Evolutionary conservation across 352 stramenopile genomes (phyloP).

Genomic region (Peronospora farinosa): DNA sequence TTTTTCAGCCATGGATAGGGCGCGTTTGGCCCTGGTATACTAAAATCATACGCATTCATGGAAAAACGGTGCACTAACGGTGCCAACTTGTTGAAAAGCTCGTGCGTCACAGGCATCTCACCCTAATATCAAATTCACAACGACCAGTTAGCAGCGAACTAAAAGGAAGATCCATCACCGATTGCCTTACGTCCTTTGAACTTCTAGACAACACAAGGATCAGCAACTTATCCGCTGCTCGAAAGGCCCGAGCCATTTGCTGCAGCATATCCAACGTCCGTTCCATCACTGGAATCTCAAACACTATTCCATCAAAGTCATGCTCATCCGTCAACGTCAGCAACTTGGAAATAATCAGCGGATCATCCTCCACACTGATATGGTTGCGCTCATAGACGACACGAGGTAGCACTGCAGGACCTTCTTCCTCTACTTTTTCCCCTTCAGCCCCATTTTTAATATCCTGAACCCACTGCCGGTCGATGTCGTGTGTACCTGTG

Average conservation of each 20-base stretch:
- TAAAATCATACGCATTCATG: constrained; percentile 80
- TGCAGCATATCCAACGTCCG: constrained; percentile 59
- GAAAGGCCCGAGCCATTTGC: constrained; percentile 46
- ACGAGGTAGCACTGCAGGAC: constrained; percentile 56
- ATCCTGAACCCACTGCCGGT: constrained; percentile 45
- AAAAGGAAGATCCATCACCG: neutral
- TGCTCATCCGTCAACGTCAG: constrained; percentile 35
- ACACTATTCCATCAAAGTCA: constrained; percentile 64
- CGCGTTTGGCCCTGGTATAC: constrained; percentile 54
- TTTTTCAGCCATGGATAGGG: constrained; percentile 58
- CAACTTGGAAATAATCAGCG: constrained; percentile 48
- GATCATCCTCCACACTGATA: constrained; percentile 43
- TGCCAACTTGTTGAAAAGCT: constrained; percentile 49
- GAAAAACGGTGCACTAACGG: constrained; percentile 71
- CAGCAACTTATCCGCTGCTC: constrained; percentile 43
- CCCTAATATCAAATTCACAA: constrained; percentile 24
- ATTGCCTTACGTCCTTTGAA: constrained; percentile 36
- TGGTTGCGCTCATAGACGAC: constrained; percentile 76
- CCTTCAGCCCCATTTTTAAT: constrained; percentile 31
- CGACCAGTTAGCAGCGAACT: neutral
- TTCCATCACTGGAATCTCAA: constrained; percentile 64
- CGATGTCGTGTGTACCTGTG: constrained; percentile 69
- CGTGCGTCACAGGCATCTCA: constrained; percentile 43
- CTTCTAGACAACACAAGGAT: constrained; percentile 60
- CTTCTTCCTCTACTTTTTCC: constrained; percentile 6